These are phyloP conservation scores for Mesostigma viride DNA, from an alignment of 139 green algal genomes.

Conservation along the genomic window DNA sequence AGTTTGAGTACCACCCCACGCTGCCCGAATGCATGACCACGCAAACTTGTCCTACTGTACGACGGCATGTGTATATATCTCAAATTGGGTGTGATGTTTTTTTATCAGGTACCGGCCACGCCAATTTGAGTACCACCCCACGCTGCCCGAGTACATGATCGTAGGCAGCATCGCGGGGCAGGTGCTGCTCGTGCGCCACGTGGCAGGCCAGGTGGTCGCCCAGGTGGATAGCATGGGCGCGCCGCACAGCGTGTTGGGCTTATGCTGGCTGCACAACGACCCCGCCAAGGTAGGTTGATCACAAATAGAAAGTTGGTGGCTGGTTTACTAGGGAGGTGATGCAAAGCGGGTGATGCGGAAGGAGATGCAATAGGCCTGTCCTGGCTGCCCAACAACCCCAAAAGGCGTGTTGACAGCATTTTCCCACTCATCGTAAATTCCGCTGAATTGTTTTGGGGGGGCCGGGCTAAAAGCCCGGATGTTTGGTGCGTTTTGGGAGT, in stretches of 20 bases:
- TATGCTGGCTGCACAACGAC: slow-evolving; percentile 32
- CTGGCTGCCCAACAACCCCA: background rate
- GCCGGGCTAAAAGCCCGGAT: no score
- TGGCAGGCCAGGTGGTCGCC: slow-evolving; percentile 17
- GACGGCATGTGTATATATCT: no score
- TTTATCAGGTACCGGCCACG: slow-evolving; percentile 27
- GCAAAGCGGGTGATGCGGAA: no score
- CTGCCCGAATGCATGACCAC: slow-evolving; percentile 18
- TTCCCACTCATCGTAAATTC: no score
- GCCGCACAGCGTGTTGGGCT: slow-evolving; percentile 24
- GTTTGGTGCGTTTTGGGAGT: no score
- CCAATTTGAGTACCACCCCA: slow-evolving; percentile 34
- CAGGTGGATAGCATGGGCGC: slow-evolving; percentile 29
- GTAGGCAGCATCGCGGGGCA: slow-evolving; percentile 27
- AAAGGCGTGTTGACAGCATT: no score
- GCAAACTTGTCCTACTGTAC: no score
- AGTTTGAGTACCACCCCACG: slow-evolving; percentile 34
- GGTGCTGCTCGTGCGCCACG: slow-evolving; percentile 29
- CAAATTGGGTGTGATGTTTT: no score
- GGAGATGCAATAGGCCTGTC: no score
- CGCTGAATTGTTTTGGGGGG: no score
- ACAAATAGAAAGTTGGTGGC: no score
- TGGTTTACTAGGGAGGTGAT: no score
- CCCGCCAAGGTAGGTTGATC: slow-evolving; percentile 21
- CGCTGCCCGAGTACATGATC: slow-evolving; percentile 17